Base-by-base conservation (phyloP, 192 early-diverging fungal genomes). In the Entomortierella lignicola region DNA sequence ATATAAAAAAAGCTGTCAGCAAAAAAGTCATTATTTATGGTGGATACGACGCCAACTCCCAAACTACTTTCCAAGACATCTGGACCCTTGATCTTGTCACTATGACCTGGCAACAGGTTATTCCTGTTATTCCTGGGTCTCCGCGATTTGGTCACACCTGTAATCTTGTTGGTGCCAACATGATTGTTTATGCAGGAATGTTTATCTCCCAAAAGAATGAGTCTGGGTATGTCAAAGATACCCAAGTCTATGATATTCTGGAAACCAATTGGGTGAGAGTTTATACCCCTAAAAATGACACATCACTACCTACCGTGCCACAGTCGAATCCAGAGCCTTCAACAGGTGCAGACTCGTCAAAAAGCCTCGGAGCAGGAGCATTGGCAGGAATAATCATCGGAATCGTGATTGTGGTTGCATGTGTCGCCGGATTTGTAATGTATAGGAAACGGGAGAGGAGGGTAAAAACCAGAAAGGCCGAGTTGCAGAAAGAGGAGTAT, bases 71-170 rank as follows among this genome's bases (percentile, higher is more conserved):
- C 8, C 15, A 10, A 2, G 75, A 79, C 26, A 21, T 79, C 25
- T 79, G 75, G 75, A 65, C 68, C 5, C 44, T 79, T 32, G 75
- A 79, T 43, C 55, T 79, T 27, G 51, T 70, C 42, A 79, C 75
- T 0, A 2, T 65, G 53, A 79, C 75, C 23, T 79, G 75, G 75
- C 32, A 55, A 18, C 62, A 69, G 26, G 66, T 79, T 29, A 27
- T 61, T 0, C 30, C 57, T 37, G 4, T 60, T 18, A 70, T 60
- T 42, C 13, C 18, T 11, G 15, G 53, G 3, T 15, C 13, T 6
- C 50, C 75, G 0, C 61, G 67, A 0, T 70, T 51, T 13, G 60
- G 39, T n/a, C 75, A 79, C 20, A 70, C 44, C 37, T 79, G 75
- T 51, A 70, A 79, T 63, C 41, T 79, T 55, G 63, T 55, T 25